Evolutionary conservation across 805 yeast genomes (phyloP).

Genomic region (Hanseniaspora meyeri): DNA sequence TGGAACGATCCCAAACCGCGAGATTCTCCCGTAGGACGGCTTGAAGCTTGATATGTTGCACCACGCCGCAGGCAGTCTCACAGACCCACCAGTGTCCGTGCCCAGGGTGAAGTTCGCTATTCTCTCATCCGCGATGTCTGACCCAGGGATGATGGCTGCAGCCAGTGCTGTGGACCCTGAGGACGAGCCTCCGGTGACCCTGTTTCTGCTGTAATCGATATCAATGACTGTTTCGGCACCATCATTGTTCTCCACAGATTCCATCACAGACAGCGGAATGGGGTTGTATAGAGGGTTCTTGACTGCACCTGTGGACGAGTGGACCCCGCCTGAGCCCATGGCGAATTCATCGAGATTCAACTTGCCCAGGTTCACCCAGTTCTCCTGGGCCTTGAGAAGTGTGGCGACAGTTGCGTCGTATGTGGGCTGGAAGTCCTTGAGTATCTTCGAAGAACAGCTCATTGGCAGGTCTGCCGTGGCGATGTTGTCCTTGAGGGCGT

Average conservation of each 20-base stretch:
- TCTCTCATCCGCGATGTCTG: constrained; percentile 79
- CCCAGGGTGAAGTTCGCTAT: constrained; percentile 56
- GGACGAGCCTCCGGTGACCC: constrained; percentile 79
- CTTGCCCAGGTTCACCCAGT: constrained; percentile 50
- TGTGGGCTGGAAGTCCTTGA: constrained; percentile 55
- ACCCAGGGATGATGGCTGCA: constrained; percentile 38
- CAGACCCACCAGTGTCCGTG: constrained; percentile 96
- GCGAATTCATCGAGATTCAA: constrained; percentile 94
- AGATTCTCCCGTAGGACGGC: constrained; percentile 84
- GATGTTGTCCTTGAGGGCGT: constrained; percentile 70
- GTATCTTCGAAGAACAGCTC: constrained; percentile 63
- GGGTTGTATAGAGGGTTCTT: constrained; percentile 37
- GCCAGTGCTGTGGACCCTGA: constrained; percentile 96
- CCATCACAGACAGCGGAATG: background rate
- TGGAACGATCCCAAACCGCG: constrained; percentile 83
- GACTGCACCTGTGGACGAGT: constrained; percentile 46
- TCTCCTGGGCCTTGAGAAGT: constrained; percentile 42
- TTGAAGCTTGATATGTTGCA: constrained; percentile 79
- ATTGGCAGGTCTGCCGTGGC: constrained; percentile 55
- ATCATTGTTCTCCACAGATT: background rate
- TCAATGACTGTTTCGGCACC: background rate
- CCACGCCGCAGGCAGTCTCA: constrained; percentile 81
- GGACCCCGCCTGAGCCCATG: constrained; percentile 72
- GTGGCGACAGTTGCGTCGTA: constrained; percentile 64
- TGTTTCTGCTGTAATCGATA: constrained; percentile 20